These are phyloP conservation scores for Limonium bicolor DNA, from an alignment of 148 eudicot genomes.

Conservation along the genomic window DNA sequence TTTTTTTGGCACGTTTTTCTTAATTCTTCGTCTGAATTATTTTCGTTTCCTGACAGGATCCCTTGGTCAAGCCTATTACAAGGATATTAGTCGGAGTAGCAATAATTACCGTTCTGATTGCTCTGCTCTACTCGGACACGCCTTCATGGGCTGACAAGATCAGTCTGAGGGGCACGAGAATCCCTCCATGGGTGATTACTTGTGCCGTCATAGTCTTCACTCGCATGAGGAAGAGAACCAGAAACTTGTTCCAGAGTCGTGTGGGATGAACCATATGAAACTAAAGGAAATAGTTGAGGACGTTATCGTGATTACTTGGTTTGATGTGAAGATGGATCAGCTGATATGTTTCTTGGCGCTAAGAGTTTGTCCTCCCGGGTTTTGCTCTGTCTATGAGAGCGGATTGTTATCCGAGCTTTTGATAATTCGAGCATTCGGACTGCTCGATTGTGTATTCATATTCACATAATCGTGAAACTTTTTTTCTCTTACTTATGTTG, in stretches of 20 bases:
- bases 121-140: slow-evolving; percentile 38
- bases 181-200: slow-evolving; percentile 90
- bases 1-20: background rate
- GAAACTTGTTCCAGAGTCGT: slow-evolving; percentile 31
- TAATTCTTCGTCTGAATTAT: background rate
- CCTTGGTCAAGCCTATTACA: slow-evolving; percentile 64
- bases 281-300: too few relatives aligned
- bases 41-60: slow-evolving; percentile 36
- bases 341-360: too few relatives aligned
- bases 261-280: too few relatives aligned
- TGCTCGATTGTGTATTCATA: too few relatives aligned
- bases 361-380: too few relatives aligned
- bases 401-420: too few relatives aligned
- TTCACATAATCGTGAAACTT: too few relatives aligned
- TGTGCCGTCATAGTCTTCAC: slow-evolving; percentile 74
- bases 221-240: slow-evolving; percentile 82
- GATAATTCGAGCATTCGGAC: too few relatives aligned
- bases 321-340: too few relatives aligned
- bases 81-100: slow-evolving; percentile 57
- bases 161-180: slow-evolving; percentile 31
- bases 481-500: too few relatives aligned
- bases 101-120: slow-evolving; percentile 37
- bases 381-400: too few relatives aligned
- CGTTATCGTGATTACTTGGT: too few relatives aligned
- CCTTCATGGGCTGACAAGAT: slow-evolving; percentile 62